Conservation (phyloP, 306 rosid species). For the Elaeagnus macrophylla region DNA sequence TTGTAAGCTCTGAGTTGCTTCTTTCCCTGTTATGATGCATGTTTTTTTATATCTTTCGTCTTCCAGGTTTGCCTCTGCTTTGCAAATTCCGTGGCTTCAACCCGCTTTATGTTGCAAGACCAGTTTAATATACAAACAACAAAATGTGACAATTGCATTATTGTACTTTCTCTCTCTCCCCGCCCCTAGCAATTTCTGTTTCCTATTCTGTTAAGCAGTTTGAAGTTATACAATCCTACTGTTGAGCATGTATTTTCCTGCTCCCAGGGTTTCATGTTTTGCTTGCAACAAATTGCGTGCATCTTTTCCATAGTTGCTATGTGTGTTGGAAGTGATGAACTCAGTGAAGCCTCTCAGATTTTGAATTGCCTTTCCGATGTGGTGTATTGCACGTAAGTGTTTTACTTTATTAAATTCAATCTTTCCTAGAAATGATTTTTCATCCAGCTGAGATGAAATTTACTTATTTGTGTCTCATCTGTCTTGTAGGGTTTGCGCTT, state of each 20-base stretch:
- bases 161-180: slow-evolving; percentile 25
- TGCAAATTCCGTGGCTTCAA: slow-evolving; percentile 61
- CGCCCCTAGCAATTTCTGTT: neutral
- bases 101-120: slow-evolving; percentile 77
- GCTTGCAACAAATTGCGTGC: slow-evolving; percentile 50
- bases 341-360: slow-evolving; percentile 38
- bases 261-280: slow-evolving; percentile 39
- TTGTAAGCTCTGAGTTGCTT: no score
- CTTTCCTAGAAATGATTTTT: no score
- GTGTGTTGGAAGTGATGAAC: slow-evolving; percentile 41
- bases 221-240: neutral
- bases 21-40: no score
- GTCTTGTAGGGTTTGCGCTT: slow-evolving; percentile 62
- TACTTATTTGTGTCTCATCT: no score
- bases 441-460: no score
- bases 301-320: slow-evolving; percentile 54
- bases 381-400: slow-evolving; percentile 68
- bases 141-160: slow-evolving; percentile 60
- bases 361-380: slow-evolving; percentile 43
- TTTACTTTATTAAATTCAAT: neutral
- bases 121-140: slow-evolving; percentile 74
- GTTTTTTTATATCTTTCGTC: neutral
- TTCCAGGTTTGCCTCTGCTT: slow-evolving; percentile 64
- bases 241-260: neutral
- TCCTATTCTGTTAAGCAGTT: neutral